Percentiles rank a stretch among this genome's conserved stretches.
phyloP scores from a whole-genome alignment of 2,329 filamentous ascomycete genomes.

The Hypoxylon sp. region DNA sequence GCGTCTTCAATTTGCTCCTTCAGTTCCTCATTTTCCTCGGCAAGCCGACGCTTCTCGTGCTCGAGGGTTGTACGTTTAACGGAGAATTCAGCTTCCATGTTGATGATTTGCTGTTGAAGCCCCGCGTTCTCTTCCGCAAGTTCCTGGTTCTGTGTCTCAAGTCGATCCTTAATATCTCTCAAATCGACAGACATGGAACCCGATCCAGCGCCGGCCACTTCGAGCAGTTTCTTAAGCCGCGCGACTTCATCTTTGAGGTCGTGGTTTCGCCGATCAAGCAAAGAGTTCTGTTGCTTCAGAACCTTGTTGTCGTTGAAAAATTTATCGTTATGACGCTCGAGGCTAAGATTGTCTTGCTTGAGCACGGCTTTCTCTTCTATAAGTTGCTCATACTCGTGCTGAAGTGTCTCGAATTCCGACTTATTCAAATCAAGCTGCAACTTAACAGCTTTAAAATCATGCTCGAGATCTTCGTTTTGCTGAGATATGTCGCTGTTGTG shows the following conservation, averaged over 20 bases:
- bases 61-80: constrained; percentile 37
- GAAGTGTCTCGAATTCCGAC: constrained; percentile 60
- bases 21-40: constrained; percentile 48
- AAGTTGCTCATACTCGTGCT: constrained; percentile 51
- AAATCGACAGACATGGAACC: constrained; percentile 44
- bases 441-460: constrained; percentile 51
- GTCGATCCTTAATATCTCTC: constrained; percentile 46
- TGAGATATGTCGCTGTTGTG: constrained; percentile 60
- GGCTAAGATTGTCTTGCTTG: constrained; percentile 66
- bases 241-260: constrained; percentile 63
- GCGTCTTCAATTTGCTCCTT: constrained; percentile 61
- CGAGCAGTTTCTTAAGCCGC: constrained; percentile 64
- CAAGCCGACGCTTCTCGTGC: constrained; percentile 46
- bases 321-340: constrained; percentile 69
- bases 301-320: constrained; percentile 66
- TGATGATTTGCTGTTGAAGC: constrained; percentile 48
- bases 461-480: constrained; percentile 62
- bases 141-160: constrained; percentile 46
- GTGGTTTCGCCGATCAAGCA: constrained; percentile 63
- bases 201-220: constrained; percentile 51
- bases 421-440: constrained; percentile 57
- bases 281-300: constrained; percentile 60
- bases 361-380: constrained; percentile 60
- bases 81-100: constrained; percentile 43
- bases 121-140: constrained; percentile 48